Conservation (phyloP, 345 rosid genomes). For the Eucalyptus viminalis region DNA sequence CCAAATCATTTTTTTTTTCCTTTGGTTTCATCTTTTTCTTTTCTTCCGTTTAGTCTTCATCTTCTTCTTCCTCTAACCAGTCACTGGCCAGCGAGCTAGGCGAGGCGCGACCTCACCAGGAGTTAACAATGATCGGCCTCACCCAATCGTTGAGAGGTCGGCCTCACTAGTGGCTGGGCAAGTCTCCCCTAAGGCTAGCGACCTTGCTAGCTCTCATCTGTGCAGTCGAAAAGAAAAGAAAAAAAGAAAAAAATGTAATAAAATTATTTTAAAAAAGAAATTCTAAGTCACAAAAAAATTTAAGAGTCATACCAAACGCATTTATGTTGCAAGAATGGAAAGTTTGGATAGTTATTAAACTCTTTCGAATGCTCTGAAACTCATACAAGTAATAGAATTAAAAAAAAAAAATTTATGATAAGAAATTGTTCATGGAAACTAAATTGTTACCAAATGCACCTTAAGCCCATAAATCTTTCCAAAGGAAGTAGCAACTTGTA, state of each 20-base stretch:
- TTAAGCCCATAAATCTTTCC: no score
- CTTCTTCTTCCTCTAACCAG: no score
- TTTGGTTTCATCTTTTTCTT: no score
- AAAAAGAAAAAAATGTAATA: no score
- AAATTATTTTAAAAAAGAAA: no score
- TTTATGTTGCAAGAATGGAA: fast-evolving
- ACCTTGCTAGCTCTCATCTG: fast-evolving
- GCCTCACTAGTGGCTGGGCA: fast-evolving
- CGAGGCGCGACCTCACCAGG: fast-evolving
- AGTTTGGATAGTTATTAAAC: no score
- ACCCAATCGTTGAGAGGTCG: fast-evolving
- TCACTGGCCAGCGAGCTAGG: fast-evolving
- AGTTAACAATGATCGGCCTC: fast-evolving
- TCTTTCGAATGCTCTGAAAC: fast-evolving
- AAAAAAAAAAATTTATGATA: no score
- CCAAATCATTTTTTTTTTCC: no score
- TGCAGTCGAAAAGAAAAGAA: fast-evolving
- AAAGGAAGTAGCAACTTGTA: no score
- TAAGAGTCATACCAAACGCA: fast-evolving
- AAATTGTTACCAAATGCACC: fast-evolving
- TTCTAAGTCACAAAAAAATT: no score
- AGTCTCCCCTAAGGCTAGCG: fast-evolving
- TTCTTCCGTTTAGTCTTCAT: no score
- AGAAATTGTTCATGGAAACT: fast-evolving
- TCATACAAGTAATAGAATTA: fast-evolving